These are phyloP conservation scores for Ambrosia artemisiifolia DNA, from an alignment of 129 eudicot species.

Conservation along the genomic window DNA sequence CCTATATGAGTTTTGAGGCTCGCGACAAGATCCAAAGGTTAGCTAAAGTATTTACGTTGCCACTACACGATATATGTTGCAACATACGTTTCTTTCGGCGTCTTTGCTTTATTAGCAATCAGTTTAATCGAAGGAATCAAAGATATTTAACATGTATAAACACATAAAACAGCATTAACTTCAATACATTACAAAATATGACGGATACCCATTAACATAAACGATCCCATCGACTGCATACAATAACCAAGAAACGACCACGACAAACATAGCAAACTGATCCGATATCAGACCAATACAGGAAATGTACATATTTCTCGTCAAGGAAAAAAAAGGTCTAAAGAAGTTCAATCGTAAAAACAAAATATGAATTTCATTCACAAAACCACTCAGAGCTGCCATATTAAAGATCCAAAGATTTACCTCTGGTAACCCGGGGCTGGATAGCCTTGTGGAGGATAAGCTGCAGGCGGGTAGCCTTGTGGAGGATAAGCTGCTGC, in stretches of 20 bases:
- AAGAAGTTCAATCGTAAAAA: constrained; percentile 2
- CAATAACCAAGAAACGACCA: not conserved
- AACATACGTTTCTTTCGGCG: too few species aligned
- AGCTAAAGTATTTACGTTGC: too few species aligned
- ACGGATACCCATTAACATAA: not conserved
- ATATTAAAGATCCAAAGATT: constrained; percentile 23
- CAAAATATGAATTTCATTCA: constrained; percentile 15
- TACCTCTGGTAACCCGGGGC: constrained; percentile 57
- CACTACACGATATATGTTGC: too few species aligned
- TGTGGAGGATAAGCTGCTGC: constrained; percentile 50
- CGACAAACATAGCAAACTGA: not conserved
- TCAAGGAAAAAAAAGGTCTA: not conserved
- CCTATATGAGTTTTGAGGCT: too few species aligned
- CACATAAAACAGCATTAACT: not conserved
- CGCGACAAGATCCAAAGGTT: too few species aligned
- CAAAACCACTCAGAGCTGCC: not conserved
- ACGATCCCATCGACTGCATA: constrained; percentile 11
- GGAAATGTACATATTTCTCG: constrained; percentile 24
- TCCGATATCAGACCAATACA: constrained; percentile 22
- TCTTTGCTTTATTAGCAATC: too few species aligned
- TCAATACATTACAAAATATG: not conserved
- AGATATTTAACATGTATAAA: too few species aligned
- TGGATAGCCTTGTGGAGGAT: constrained; percentile 42
- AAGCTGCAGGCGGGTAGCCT: constrained; percentile 39
- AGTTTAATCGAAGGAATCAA: too few species aligned